Conservation (phyloP, 345 rosid genomes). For the Raphanus raphanistrum region DNA sequence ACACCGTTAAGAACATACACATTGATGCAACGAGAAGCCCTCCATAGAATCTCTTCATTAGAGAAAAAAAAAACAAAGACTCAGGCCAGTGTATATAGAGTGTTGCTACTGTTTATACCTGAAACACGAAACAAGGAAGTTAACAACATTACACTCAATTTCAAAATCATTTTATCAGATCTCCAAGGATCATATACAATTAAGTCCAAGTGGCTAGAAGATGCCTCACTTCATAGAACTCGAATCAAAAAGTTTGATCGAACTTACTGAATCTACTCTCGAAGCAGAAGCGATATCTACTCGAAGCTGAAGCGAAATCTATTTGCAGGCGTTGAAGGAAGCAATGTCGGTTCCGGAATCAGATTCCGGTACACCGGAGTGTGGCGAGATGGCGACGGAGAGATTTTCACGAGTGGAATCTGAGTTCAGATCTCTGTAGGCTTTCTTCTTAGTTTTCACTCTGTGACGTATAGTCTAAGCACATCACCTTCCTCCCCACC, state of each 20-base stretch:
- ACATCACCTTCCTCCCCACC: slow-evolving; percentile 1
- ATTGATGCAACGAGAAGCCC: slow-evolving; percentile 69
- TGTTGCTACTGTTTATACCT: too few species aligned
- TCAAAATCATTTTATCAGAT: background rate
- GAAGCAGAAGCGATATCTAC: background rate
- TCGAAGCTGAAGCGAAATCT: slow-evolving; percentile 14
- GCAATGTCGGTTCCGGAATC: slow-evolving; percentile 21
- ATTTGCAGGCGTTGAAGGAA: background rate
- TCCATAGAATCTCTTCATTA: slow-evolving; percentile 85
- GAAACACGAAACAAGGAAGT: too few species aligned
- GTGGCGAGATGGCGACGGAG: background rate
- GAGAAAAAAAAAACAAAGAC: too few species aligned
- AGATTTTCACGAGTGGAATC: background rate
- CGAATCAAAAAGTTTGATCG: background rate
- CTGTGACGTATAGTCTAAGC: slow-evolving; percentile 10
- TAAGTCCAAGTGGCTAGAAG: background rate
- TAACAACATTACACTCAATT: too few species aligned
- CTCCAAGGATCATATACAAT: background rate
- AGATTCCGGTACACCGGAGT: slow-evolving; percentile 24
- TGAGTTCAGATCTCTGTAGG: slow-evolving; percentile 22
- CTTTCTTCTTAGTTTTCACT: background rate
- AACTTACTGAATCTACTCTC: slow-evolving; percentile 20
- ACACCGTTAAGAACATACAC: slow-evolving; percentile 63
- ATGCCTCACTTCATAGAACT: background rate
- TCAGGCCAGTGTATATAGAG: too few species aligned